phyloP scores from a whole-genome alignment of 768 basidiomycete species.

The Filobasidium floriforme region DNA sequence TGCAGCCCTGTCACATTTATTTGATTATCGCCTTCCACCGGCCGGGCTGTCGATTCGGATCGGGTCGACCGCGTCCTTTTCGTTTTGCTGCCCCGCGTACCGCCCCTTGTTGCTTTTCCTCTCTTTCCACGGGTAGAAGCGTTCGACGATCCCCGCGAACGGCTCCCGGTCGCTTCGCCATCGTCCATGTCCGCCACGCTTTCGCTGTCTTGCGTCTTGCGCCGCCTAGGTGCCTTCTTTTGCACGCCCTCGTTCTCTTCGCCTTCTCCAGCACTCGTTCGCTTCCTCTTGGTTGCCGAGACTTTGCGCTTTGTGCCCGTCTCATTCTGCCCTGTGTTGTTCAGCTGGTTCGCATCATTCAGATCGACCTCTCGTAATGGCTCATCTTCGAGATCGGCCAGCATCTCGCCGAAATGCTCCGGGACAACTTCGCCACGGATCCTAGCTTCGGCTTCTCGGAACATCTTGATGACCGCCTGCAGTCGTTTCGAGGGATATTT shows the following conservation, averaged over 20 bases:
- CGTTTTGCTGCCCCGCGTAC: neutral
- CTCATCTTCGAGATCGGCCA: conserved; percentile 36
- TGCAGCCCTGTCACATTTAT: neutral
- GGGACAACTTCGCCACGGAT: conserved; percentile 25
- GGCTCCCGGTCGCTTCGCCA: neutral
- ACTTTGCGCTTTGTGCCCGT: conserved; percentile 7
- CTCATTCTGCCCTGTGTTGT: neutral
- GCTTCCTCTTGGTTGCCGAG: conserved; percentile 1
- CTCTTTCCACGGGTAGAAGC: neutral
- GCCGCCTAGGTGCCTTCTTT: conserved; percentile 9
- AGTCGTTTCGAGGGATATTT: conserved; percentile 79
- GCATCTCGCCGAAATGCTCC: conserved; percentile 37
- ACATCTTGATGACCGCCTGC: conserved; percentile 50
- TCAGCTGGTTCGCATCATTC: neutral
- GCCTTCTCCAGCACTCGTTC: neutral
- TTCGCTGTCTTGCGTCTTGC: conserved; percentile 14
- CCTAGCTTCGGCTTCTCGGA: conserved; percentile 40
- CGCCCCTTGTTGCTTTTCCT: conserved; percentile 1
- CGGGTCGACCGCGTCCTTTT: neutral
- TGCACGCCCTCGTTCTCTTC: neutral
- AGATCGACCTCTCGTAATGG: conserved; percentile 1
- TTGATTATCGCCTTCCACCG: neutral
- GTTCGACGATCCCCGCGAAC: neutral
- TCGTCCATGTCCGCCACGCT: conserved; percentile 3
- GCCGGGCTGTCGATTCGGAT: neutral